Conservation (phyloP, 2,329 filamentous ascomycete genomes). For the Exophiala bonariae region DNA sequence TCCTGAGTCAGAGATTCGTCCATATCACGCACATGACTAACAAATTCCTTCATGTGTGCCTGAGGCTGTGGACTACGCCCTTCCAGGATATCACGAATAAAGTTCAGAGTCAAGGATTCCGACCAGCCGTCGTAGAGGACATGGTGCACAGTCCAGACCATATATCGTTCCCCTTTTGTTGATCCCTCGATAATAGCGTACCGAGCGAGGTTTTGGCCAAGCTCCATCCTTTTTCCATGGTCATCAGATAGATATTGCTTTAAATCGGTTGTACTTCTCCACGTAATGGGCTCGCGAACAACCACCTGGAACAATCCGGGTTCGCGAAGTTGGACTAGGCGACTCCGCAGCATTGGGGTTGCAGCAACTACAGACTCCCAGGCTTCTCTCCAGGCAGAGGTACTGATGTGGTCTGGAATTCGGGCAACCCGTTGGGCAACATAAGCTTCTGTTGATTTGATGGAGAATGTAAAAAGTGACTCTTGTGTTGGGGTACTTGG, state of each 20-base stretch:
- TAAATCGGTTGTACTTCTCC: constrained; percentile 34
- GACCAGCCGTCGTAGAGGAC: constrained; percentile 55
- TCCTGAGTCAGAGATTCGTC: constrained; percentile 42
- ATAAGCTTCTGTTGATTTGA: constrained; percentile 49
- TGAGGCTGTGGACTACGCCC: constrained; percentile 1
- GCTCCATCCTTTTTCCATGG: constrained; percentile 32
- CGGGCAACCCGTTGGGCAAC: constrained; percentile 47
- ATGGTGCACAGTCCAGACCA: constrained; percentile 54
- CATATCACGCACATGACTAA: constrained; percentile 48
- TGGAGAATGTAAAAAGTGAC: constrained; percentile 47
- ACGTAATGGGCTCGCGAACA: constrained; percentile 37
- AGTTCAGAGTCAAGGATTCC: constrained; percentile 37
- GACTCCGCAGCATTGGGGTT: constrained; percentile 51
- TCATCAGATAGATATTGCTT: constrained; percentile 29
- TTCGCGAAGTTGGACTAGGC: constrained; percentile 42
- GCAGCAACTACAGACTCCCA: constrained; percentile 48
- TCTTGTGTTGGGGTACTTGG: constrained; percentile 47
- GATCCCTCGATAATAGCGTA: constrained; percentile 37
- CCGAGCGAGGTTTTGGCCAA: constrained; percentile 36
- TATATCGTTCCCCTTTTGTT: constrained; percentile 33
- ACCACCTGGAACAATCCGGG: constrained; percentile 43
- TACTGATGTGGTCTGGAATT: constrained; percentile 39
- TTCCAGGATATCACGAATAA: constrained; percentile 38
- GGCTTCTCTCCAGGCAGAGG: constrained; percentile 45
- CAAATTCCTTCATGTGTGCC: constrained; percentile 47